These are phyloP conservation scores for Gymnopilus junonius DNA, from an alignment of 768 basidiomycete genomes.

Conservation along the genomic window DNA sequence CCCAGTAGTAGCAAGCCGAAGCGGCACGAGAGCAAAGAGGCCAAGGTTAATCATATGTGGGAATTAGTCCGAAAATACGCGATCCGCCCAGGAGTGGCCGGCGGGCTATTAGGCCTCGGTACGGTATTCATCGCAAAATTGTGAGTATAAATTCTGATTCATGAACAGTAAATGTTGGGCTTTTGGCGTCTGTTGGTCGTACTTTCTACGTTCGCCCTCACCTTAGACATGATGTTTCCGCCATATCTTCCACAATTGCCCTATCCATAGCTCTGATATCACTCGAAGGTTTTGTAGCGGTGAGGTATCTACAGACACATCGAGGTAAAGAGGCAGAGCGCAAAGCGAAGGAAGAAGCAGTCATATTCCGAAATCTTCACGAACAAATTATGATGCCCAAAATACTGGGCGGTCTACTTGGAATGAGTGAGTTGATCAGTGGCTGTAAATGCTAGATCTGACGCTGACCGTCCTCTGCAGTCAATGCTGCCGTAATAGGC, in stretches of 20 bases:
- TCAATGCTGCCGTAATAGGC: slow-evolving; percentile 68
- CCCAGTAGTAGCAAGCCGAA: slow-evolving; percentile 27
- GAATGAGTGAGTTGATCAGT: slow-evolving; percentile 49
- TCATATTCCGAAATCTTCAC: slow-evolving; percentile 55
- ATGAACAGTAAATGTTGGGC: slow-evolving; percentile 68
- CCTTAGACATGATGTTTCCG: slow-evolving; percentile 59
- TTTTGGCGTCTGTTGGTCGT: slow-evolving; percentile 65
- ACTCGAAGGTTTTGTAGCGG: slow-evolving; percentile 65
- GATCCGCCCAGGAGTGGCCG: slow-evolving; percentile 69
- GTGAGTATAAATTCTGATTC: not conserved
- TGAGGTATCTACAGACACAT: slow-evolving; percentile 62
- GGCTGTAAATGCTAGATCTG: not conserved
- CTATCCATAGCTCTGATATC: slow-evolving; percentile 60
- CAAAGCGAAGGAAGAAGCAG: slow-evolving; percentile 58
- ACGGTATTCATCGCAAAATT: slow-evolving; percentile 24
- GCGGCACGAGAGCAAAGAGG: slow-evolving; percentile 47
- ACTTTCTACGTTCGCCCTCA: slow-evolving; percentile 65
- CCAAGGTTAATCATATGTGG: slow-evolving; percentile 59
- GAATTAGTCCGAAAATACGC: slow-evolving; percentile 54
- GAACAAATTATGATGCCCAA: slow-evolving; percentile 67
- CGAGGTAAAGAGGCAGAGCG: slow-evolving; percentile 60
- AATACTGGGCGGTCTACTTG: slow-evolving; percentile 67
- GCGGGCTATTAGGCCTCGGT: slow-evolving; percentile 76
- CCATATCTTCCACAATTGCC: slow-evolving; percentile 56
- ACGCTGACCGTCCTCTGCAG: slow-evolving; percentile 32